These are phyloP conservation scores for Acanthamoeba culbertsoni DNA, from an alignment of 208 protist species.

Conservation along the genomic window DNA sequence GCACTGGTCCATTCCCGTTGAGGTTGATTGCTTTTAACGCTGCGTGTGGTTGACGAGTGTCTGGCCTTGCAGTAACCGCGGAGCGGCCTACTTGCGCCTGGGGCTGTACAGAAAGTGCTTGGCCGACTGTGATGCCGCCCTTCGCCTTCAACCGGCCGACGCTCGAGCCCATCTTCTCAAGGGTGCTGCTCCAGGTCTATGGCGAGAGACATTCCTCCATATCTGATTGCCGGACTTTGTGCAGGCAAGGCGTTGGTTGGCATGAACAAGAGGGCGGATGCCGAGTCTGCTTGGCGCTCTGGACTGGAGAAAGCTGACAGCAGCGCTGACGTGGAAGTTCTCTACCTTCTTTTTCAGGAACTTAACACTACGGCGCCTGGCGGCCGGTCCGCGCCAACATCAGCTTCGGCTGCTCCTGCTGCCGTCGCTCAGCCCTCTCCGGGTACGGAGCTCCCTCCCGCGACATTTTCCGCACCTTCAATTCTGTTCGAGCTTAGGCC, in stretches of 20 bases:
- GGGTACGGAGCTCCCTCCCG: too few species aligned
- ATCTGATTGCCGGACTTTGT: too few species aligned
- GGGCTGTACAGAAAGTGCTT: constrained; percentile 27
- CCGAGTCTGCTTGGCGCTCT: not conserved
- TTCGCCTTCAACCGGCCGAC: not conserved
- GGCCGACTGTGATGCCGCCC: not conserved
- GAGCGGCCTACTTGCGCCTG: not conserved
- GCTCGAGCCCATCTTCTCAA: not conserved
- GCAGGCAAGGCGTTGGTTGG: not conserved
- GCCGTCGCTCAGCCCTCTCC: too few species aligned
- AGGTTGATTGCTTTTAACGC: too few species aligned
- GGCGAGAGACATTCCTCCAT: too few species aligned
- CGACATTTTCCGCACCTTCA: too few species aligned
- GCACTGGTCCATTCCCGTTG: not conserved
- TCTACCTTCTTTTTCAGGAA: not conserved
- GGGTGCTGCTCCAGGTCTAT: constrained; percentile 2
- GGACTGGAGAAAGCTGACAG: not conserved
- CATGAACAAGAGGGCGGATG: not conserved
- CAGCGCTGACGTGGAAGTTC: not conserved
- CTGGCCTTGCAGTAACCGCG: constrained; percentile 28
- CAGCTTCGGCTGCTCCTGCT: not conserved
- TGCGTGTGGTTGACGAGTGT: too few species aligned
- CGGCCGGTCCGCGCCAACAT: not conserved
- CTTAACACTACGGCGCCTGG: not conserved
- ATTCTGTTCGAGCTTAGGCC: too few species aligned